These are phyloP conservation scores for Triticum dicoccoides DNA, from an alignment of 176 grass and related monocot genomes.

Conservation along the genomic window DNA sequence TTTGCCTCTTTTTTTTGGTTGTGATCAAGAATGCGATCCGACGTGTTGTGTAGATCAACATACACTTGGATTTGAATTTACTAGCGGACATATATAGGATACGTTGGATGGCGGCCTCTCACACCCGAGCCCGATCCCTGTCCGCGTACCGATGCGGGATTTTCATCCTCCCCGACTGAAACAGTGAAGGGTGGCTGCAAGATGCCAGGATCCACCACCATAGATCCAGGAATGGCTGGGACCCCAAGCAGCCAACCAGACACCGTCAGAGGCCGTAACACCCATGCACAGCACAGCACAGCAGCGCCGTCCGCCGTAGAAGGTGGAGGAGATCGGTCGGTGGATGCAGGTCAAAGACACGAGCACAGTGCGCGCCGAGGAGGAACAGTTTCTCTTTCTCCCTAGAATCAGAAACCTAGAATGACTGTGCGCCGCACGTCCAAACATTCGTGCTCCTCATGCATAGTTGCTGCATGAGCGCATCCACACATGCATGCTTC, in stretches of 20 bases:
- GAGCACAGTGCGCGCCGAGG: not conserved
- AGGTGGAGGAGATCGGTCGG: not conserved
- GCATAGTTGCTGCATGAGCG: not conserved
- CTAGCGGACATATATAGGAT: too few relatives aligned
- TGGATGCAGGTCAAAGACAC: slow-evolving; percentile 12
- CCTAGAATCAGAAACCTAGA: not conserved
- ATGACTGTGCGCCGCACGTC: slow-evolving; percentile 1
- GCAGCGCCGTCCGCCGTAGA: not conserved
- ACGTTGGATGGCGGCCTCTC: too few relatives aligned
- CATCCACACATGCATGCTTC: not conserved
- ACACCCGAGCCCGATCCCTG: too few relatives aligned
- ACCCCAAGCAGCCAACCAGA: not conserved
- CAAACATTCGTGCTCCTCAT: not conserved
- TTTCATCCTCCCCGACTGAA: not conserved
- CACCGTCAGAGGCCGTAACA: slow-evolving; percentile 13
- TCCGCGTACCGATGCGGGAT: not conserved
- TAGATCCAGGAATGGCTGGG: not conserved
- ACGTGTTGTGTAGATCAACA: too few relatives aligned
- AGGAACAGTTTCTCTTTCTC: not conserved
- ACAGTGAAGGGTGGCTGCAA: not conserved
- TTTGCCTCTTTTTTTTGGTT: too few relatives aligned
- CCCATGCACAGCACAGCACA: not conserved
- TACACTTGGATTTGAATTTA: too few relatives aligned
- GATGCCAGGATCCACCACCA: slow-evolving; percentile 3
- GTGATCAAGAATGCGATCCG: too few relatives aligned